These are phyloP conservation scores for Dictyostelium purpureum DNA, from an alignment of 78 protist genomes.

Conservation along the genomic window DNA sequence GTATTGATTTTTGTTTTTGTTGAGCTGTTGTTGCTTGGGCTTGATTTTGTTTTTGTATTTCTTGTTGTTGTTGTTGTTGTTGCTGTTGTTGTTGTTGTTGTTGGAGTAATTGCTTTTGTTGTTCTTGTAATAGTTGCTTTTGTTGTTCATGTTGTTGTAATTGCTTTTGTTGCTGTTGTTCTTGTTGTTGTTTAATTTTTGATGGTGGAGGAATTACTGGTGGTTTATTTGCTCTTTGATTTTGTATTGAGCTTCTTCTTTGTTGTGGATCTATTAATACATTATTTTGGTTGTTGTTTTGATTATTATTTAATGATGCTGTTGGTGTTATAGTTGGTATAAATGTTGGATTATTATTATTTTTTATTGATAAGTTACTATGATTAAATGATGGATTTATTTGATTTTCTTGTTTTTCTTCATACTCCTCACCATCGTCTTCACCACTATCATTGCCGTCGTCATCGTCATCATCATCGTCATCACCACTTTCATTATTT, in stretches of 20 bases:
- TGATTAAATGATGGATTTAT: background rate
- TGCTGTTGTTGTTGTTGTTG: background rate
- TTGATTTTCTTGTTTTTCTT: background rate
- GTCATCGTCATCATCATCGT: background rate
- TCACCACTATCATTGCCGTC: background rate
- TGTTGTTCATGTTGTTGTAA: conserved; percentile 2
- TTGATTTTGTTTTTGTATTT: background rate
- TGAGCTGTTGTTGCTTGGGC: too few species aligned
- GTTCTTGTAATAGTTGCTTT: background rate
- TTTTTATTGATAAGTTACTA: background rate
- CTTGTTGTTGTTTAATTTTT: background rate
- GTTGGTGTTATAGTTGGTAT: conserved; percentile 17
- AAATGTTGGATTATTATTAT: background rate
- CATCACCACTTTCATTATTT: background rate
- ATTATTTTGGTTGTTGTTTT: too few species aligned
- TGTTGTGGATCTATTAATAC: background rate
- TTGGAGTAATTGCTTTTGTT: background rate
- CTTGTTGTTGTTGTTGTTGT: background rate
- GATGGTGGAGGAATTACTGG: conserved; percentile 7
- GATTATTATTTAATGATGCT: background rate
- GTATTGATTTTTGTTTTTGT: background rate
- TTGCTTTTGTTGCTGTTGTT: conserved; percentile 7
- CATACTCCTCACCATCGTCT: background rate
- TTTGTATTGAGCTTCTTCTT: background rate
- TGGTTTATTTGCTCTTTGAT: background rate